Base-by-base conservation (phyloP, 2,329 filamentous ascomycete species). In the Leptographium flavum region DNA sequence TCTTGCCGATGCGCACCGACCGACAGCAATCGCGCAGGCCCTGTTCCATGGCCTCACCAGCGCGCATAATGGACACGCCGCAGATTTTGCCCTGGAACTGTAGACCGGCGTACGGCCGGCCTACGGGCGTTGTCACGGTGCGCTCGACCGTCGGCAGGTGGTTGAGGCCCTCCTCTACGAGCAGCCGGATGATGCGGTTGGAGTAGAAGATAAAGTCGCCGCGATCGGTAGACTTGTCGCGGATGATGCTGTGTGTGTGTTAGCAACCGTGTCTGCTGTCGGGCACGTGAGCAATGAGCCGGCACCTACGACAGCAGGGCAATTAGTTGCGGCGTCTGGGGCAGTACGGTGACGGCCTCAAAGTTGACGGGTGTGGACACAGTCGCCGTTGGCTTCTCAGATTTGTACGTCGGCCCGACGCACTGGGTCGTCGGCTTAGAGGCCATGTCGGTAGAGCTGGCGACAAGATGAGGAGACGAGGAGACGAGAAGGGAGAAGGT, bases 191-290 rank as follows among this genome's bases (percentile, higher is more conserved):
- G 61, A 98, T 96, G 49, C 92, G 80, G 66, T 98, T 98, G 37
- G 88, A 94, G 69, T 96, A 94, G 68, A 98, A 98, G 60, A 98
- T 95, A 63, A 98, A 98, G 64, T 98, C 92, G 50, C 87, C 92
- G 48, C 92, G 83, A 46, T 82, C 78, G 6, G 92, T 98, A 54
- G 82, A 76, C 63, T 84, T 85, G 63, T 94, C 87, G 55, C 92
- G 83, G 60, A 98, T 96, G 75, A 95, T 95, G 51, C 90, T 96
- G 57, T n/a, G n/a, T n/a, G n/a, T n/a, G 7, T 13, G 10, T 3
- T 1, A 23, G 15, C 19, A 28, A 15, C 17, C 5, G 22, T 5
- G 14, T 37, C 5, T 21, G 8, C 10, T n/a, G 33, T 38, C 21
- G 13, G 8, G 19, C 11, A 19, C 23, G 35, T 23, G 21, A 37